Conservation (phyloP, 2,329 filamentous ascomycete genomes). For the Colletotrichum noveboracense region DNA sequence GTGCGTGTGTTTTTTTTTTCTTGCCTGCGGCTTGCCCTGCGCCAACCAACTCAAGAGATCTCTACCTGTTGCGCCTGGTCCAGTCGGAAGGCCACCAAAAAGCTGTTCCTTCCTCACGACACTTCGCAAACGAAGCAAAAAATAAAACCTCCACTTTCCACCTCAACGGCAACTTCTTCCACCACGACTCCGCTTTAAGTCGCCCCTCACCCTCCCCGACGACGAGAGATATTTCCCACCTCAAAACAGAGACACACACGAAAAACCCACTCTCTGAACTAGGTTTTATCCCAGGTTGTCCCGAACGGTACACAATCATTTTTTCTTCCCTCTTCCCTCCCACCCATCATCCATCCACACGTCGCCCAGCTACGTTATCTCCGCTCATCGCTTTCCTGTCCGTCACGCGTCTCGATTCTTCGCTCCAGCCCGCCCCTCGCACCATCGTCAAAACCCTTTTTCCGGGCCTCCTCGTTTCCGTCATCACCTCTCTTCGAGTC, state of each 20-base stretch:
- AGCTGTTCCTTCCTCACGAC: slow-evolving; percentile 7
- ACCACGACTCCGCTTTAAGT: not conserved
- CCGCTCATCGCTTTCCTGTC: slow-evolving; percentile 12
- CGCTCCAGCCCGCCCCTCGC: slow-evolving; percentile 13
- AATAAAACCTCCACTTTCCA: slow-evolving; percentile 3
- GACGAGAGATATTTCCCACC: slow-evolving; percentile 12
- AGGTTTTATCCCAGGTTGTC: slow-evolving; percentile 17
- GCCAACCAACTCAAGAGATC: not conserved
- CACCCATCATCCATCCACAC: slow-evolving; percentile 13
- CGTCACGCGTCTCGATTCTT: slow-evolving; percentile 18
- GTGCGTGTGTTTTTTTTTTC: slow-evolving; percentile 4
- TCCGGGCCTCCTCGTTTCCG: not conserved
- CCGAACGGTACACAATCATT: slow-evolving; percentile 17
- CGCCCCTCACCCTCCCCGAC: not conserved
- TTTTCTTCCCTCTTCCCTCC: slow-evolving; percentile 10
- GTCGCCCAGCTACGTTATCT: slow-evolving; percentile 10
- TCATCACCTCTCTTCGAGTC: slow-evolving; percentile 13
- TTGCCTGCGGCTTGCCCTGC: not conserved
- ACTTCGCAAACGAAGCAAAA: slow-evolving; percentile 5
- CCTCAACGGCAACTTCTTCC: not conserved
- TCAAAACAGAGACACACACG: not conserved
- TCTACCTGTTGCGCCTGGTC: not conserved
- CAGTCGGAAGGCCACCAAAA: not conserved
- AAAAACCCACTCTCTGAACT: slow-evolving; percentile 15
- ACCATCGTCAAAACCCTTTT: slow-evolving; percentile 20